Conservation (phyloP, 371 early-diverging fungal species). For the Syncephalastrum monosporum region DNA sequence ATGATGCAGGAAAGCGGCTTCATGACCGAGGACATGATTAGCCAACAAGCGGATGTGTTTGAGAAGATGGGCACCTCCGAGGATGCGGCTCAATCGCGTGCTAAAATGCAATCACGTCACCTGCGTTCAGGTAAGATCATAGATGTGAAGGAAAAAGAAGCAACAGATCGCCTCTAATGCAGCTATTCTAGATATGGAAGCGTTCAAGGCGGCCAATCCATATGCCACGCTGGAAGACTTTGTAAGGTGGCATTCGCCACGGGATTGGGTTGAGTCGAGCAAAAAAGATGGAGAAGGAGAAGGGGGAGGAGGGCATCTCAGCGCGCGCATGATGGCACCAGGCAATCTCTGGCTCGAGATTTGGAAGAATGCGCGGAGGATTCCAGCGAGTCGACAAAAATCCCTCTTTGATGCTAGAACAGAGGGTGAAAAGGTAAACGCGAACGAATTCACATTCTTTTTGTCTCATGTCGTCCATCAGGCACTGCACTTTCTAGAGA, state of each 20-base stretch:
- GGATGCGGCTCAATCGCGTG: slow-evolving; percentile 72
- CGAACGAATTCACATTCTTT: neutral
- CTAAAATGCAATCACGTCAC: slow-evolving; percentile 77
- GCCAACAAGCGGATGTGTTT: slow-evolving; percentile 74
- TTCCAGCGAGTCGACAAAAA: slow-evolving; percentile 75
- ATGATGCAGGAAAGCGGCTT: slow-evolving; percentile 64
- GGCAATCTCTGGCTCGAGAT: slow-evolving; percentile 87
- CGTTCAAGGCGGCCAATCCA: slow-evolving; percentile 90
- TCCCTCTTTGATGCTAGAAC: slow-evolving; percentile 74
- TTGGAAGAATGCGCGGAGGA: slow-evolving; percentile 71
- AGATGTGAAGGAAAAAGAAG: neutral
- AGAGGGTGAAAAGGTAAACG: slow-evolving; percentile 67
- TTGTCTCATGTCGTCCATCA: slow-evolving; percentile 14
- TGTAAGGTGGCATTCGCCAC: slow-evolving; percentile 95
- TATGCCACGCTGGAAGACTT: slow-evolving; percentile 79
- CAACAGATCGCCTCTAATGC: neutral
- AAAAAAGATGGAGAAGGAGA: slow-evolving; percentile 26
- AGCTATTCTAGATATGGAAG: slow-evolving; percentile 61
- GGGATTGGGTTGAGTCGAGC: slow-evolving; percentile 66
- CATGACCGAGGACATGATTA: slow-evolving; percentile 91
- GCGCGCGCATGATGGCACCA: slow-evolving; percentile 77
- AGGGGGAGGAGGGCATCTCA: slow-evolving; percentile 39
- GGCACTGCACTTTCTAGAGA: slow-evolving; percentile 74
- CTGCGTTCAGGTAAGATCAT: slow-evolving; percentile 60
- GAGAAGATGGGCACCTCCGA: slow-evolving; percentile 75